These are phyloP conservation scores for Raffaelea arxii DNA, from an alignment of 2,329 filamentous ascomycete genomes.

Conservation along the genomic window DNA sequence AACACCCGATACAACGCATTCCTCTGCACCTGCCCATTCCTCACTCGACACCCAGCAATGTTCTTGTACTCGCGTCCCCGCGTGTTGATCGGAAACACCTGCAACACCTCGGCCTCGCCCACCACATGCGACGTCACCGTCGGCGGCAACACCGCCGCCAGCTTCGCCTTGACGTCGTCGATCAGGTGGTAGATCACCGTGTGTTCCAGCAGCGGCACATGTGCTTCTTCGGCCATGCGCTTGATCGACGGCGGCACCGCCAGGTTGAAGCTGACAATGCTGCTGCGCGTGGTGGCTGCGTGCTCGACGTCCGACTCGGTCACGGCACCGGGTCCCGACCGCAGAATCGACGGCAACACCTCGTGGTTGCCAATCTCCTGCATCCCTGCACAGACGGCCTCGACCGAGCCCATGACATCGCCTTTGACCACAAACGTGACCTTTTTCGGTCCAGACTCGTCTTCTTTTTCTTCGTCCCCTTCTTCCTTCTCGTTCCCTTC, in stretches of 20 bases:
- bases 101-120: slow-evolving; percentile 78
- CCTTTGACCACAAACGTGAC: slow-evolving; percentile 84
- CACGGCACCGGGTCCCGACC: slow-evolving; percentile 67
- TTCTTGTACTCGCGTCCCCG: slow-evolving; percentile 60
- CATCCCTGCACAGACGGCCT: slow-evolving; percentile 75
- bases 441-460: slow-evolving; percentile 32
- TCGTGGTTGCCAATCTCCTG: slow-evolving; percentile 75
- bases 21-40: slow-evolving; percentile 65
- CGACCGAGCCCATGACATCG: slow-evolving; percentile 87
- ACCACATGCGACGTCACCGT: slow-evolving; percentile 59
- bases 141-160: slow-evolving; percentile 62
- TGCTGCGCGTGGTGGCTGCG: slow-evolving; percentile 64
- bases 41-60: slow-evolving; percentile 80
- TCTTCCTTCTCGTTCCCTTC: too few relatives aligned
- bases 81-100: slow-evolving; percentile 76
- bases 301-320: slow-evolving; percentile 84
- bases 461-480: background rate
- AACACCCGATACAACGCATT: slow-evolving; percentile 60
- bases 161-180: slow-evolving; percentile 58
- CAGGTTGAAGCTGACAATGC: slow-evolving; percentile 82
- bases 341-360: slow-evolving; percentile 66
- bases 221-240: slow-evolving; percentile 57
- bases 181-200: slow-evolving; percentile 77
- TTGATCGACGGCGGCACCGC: slow-evolving; percentile 57
- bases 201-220: slow-evolving; percentile 73